Evolutionary conservation across 176 grass and related monocot genomes (phyloP).

Genomic region (Carex pumila): DNA sequence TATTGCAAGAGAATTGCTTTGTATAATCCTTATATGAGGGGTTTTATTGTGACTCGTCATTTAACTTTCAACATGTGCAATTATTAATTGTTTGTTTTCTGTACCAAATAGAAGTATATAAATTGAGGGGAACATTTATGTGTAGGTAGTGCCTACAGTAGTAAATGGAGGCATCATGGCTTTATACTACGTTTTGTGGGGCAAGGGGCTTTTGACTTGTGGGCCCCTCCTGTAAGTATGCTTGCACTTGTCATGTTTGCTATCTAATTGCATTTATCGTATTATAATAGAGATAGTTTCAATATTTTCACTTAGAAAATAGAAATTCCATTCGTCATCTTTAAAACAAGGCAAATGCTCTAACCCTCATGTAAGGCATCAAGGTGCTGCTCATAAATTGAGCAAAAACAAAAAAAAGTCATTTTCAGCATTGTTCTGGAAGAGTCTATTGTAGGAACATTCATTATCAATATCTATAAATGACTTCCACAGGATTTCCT

Average conservation of each 20-base stretch:
- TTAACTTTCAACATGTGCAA: neutral
- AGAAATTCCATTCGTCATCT: neutral
- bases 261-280: neutral
- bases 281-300: neutral
- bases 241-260: neutral
- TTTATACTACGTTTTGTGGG: conserved; percentile 90
- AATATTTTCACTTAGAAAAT: neutral
- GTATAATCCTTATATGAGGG: neutral
- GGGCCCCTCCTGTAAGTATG: conserved; percentile 83
- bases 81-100: neutral
- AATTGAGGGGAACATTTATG: neutral
- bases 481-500: neutral
- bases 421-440: neutral
- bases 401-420: neutral
- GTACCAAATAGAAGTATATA: conserved; percentile 17
- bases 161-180: conserved; percentile 96
- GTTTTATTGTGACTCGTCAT: neutral
- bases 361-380: neutral
- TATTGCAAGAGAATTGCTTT: neutral
- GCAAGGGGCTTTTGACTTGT: conserved; percentile 81
- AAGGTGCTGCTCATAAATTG: neutral
- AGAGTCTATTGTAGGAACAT: neutral
- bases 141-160: conserved; percentile 75
- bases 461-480: neutral
- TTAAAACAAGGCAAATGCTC: neutral